Evolutionary conservation across 805 yeast genomes (phyloP).

Genomic region (Schizosaccharomyces cryophilus): DNA sequence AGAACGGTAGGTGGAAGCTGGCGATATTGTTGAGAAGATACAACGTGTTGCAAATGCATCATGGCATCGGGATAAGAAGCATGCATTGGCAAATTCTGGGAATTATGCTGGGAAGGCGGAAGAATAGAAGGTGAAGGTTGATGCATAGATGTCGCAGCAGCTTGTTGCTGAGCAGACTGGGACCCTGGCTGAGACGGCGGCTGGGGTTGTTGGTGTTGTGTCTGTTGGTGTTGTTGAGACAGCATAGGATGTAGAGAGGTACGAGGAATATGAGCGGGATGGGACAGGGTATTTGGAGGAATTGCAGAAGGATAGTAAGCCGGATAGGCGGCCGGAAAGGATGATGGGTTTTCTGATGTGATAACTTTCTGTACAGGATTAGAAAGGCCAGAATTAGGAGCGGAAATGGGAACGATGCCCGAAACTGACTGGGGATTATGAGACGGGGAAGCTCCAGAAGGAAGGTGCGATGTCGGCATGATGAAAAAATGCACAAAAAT

Average conservation of each 20-base stretch:
- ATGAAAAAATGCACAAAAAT: no score
- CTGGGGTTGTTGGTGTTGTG: no score
- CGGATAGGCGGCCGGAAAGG: no score
- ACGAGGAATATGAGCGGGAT: background rate
- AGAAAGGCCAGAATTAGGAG: background rate
- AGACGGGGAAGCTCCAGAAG: background rate
- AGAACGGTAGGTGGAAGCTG: background rate
- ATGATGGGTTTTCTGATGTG: no score
- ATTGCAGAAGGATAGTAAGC: no score
- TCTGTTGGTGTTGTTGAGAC: background rate
- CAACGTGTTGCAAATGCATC: background rate
- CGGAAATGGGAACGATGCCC: background rate
- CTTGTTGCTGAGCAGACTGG: no score
- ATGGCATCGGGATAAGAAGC: background rate
- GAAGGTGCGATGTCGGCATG: background rate
- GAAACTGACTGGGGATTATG: background rate
- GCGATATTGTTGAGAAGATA: background rate
- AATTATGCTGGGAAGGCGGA: background rate
- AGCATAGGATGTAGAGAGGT: background rate
- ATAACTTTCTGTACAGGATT: no score
- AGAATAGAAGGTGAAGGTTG: no score
- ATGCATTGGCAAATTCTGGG: background rate
- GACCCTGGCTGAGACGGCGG: no score
- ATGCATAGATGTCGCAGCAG: no score
- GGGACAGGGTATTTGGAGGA: no score